These are phyloP conservation scores for Vitis hybrid DNA, from an alignment of 177 flowering plant species.

Conservation along the genomic window DNA sequence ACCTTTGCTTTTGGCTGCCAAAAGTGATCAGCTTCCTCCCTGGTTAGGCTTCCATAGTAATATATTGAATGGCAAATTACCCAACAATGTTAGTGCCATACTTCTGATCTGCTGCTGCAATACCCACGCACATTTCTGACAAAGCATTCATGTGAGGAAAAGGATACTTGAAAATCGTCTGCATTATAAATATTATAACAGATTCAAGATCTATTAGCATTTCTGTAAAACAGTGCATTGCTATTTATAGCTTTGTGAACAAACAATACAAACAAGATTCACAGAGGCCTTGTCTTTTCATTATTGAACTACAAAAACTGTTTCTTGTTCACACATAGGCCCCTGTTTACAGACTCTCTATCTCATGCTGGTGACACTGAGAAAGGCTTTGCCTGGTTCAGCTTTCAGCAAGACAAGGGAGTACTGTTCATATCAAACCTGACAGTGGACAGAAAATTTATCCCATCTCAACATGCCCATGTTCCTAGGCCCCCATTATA, in stretches of 20 bases:
- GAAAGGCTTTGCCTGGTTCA: not conserved
- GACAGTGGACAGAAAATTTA: conserved; percentile 6
- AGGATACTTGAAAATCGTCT: no score
- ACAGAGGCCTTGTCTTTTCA: not conserved
- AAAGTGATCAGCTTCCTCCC: no score
- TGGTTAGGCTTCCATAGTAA: no score
- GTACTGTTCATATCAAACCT: not conserved
- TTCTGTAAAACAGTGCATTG: not conserved
- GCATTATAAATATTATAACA: no score
- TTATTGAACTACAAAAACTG: not conserved
- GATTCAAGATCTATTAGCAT: no score
- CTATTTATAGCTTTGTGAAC: not conserved
- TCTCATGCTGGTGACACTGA: not conserved
- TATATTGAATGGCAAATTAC: no score
- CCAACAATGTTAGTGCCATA: no score
- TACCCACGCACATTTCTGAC: no score
- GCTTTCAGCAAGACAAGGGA: not conserved
- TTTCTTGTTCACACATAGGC: not conserved
- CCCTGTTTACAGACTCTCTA: not conserved
- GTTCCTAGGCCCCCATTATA: not conserved
- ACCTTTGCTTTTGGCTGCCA: no score
- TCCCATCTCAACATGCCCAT: conserved; percentile 7
- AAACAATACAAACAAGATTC: not conserved
- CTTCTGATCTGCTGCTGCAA: no score
- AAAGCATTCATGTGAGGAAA: no score